phyloP scores from a whole-genome alignment of 2,329 filamentous ascomycete species.

The Byssothecium circinans region DNA sequence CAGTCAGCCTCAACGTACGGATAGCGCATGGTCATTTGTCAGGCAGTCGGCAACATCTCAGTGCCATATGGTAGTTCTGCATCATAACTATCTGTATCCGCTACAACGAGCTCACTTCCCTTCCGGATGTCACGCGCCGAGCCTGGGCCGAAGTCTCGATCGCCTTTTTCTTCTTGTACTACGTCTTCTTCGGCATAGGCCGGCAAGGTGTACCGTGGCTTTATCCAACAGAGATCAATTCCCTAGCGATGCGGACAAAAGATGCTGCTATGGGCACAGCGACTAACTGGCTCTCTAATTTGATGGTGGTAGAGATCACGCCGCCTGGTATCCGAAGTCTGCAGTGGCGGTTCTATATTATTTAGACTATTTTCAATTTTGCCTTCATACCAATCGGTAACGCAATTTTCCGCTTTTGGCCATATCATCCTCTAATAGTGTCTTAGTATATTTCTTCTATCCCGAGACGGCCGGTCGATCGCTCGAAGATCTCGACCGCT shows the following conservation, averaged over 20 bases:
- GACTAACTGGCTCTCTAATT: constrained; percentile 56
- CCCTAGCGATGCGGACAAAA: constrained; percentile 53
- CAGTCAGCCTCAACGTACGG: background rate
- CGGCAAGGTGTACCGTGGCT: constrained; percentile 53
- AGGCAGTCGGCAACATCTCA: no score
- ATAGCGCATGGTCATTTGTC: no score
- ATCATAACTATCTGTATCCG: constrained; percentile 56
- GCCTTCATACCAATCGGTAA: constrained; percentile 49
- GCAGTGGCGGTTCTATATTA: constrained; percentile 49
- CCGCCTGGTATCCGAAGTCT: constrained; percentile 48
- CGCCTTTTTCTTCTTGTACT: constrained; percentile 58
- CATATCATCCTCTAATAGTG: constrained; percentile 5
- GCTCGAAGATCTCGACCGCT: constrained; percentile 36
- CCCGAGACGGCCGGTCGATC: constrained; percentile 32
- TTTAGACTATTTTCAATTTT: constrained; percentile 51
- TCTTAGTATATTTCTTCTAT: constrained; percentile 31
- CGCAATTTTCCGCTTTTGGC: background rate
- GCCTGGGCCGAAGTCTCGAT: constrained; percentile 47
- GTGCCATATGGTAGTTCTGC: no score
- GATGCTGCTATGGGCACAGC: constrained; percentile 54
- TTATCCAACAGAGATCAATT: constrained; percentile 55
- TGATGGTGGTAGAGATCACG: constrained; percentile 45
- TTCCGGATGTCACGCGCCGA: constrained; percentile 12
- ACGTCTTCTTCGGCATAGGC: constrained; percentile 57
- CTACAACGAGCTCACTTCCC: constrained; percentile 39